phyloP scores from a whole-genome alignment of 2,329 filamentous ascomycete species.

The Macroventuria anomochaeta region DNA sequence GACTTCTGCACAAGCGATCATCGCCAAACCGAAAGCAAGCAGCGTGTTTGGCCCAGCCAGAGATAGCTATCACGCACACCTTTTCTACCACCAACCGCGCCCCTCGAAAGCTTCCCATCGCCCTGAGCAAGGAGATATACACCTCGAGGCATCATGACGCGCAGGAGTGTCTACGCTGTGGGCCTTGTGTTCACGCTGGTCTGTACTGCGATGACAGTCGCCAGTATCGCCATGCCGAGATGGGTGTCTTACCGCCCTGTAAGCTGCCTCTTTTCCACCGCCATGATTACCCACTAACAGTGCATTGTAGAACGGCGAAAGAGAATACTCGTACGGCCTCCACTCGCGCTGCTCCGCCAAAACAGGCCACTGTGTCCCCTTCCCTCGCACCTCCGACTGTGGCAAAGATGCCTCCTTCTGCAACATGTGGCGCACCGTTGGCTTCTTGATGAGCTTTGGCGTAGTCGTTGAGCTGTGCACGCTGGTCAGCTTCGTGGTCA shows the following conservation, averaged over 20 bases:
- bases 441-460: slow-evolving; percentile 85
- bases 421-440: slow-evolving; percentile 86
- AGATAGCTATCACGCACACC: slow-evolving; percentile 8
- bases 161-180: slow-evolving; percentile 57
- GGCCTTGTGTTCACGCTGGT: slow-evolving; percentile 56
- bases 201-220: slow-evolving; percentile 72
- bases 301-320: slow-evolving; percentile 38
- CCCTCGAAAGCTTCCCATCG: not conserved
- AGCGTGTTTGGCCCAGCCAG: not conserved
- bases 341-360: slow-evolving; percentile 80
- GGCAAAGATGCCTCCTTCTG: slow-evolving; percentile 76
- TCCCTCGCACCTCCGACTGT: slow-evolving; percentile 73
- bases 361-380: slow-evolving; percentile 67
- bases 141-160: slow-evolving; percentile 50
- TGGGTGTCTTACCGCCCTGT: slow-evolving; percentile 70
- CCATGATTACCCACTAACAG: slow-evolving; percentile 10
- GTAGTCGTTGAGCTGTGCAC: slow-evolving; percentile 82
- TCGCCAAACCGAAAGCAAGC: slow-evolving; percentile 4
- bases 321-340: slow-evolving; percentile 69
- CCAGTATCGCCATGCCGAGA: slow-evolving; percentile 70
- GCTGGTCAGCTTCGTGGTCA: slow-evolving; percentile 78
- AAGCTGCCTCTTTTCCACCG: slow-evolving; percentile 15
- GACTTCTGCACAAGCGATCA: slow-evolving; percentile 17
- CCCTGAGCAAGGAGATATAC: not conserved
- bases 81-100: slow-evolving; percentile 2